Evolutionary conservation across 2,329 filamentous ascomycete genomes (phyloP).

Genomic region (Xylariomycetidae sp.): DNA sequence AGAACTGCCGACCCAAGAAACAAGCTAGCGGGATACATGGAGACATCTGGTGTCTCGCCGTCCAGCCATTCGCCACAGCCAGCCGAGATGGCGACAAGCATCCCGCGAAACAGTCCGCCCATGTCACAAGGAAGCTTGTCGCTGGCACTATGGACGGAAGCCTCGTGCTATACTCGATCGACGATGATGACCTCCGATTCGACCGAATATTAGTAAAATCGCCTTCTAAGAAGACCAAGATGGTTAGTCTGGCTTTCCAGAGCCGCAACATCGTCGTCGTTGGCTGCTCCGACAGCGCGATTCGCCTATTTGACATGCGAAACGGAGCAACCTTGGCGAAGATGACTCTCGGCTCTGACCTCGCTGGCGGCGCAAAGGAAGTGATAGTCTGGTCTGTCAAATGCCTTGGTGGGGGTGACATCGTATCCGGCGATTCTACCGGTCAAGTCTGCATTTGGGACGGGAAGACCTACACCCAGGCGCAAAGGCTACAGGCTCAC

Average conservation of each 20-base stretch:
- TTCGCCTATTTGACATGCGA: constrained; percentile 82
- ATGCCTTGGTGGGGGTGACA: constrained; percentile 79
- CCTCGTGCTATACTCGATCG: constrained; percentile 80
- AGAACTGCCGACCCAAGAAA: constrained; percentile 69
- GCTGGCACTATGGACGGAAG: constrained; percentile 88
- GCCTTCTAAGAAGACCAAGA: constrained; percentile 78
- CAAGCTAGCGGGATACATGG: constrained; percentile 90
- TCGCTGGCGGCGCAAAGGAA: constrained; percentile 72
- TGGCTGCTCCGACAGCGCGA: constrained; percentile 91
- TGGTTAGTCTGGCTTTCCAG: constrained; percentile 89
- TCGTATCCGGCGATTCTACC: constrained; percentile 91
- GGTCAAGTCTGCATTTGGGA: constrained; percentile 94
- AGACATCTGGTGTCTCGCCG: constrained; percentile 94
- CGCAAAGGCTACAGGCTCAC: constrained; percentile 81
- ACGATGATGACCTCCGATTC: constrained; percentile 78
- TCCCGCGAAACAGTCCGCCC: constrained; percentile 23
- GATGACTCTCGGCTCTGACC: constrained; percentile 80
- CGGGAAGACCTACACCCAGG: constrained; percentile 83
- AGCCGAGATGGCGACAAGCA: constrained; percentile 17
- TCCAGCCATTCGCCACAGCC: constrained; percentile 56
- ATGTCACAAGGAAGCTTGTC: constrained; percentile 59
- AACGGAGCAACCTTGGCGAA: constrained; percentile 71
- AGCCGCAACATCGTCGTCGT: constrained; percentile 77
- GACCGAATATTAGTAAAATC: constrained; percentile 70
- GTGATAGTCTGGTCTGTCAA: constrained; percentile 93